Conservation (phyloP, 1,284 basidiomycete species). For the Calocybe gambosa region DNA sequence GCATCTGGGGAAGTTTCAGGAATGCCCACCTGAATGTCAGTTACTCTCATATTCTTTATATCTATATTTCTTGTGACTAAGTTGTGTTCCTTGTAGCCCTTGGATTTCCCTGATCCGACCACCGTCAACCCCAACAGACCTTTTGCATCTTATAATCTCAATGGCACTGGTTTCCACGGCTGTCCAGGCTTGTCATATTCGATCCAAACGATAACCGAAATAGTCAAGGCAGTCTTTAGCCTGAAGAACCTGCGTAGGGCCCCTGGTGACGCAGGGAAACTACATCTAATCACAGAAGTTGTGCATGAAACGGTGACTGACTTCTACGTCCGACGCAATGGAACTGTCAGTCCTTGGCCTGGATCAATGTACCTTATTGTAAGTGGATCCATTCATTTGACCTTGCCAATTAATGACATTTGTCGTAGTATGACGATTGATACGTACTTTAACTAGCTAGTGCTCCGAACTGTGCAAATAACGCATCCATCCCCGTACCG, state of each 20-base stretch:
- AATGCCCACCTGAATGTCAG: constrained; percentile 46
- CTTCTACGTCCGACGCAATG: constrained; percentile 25
- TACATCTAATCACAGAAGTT: constrained; percentile 28
- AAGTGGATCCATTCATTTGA: too few relatives aligned
- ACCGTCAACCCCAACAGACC: constrained; percentile 36
- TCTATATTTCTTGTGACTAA: not conserved
- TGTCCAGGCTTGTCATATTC: constrained; percentile 35
- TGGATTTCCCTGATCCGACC: constrained; percentile 39
- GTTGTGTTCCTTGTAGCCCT: constrained; percentile 21
- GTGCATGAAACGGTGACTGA: constrained; percentile 27
- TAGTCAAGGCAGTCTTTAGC: constrained; percentile 39
- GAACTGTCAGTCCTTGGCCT: constrained; percentile 27
- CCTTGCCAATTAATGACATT: too few relatives aligned
- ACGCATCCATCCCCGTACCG: too few relatives aligned
- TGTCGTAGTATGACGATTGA: too few relatives aligned
- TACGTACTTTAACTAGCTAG: too few relatives aligned
- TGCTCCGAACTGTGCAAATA: too few relatives aligned
- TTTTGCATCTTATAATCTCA: constrained; percentile 30
- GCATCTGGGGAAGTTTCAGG: constrained; percentile 40
- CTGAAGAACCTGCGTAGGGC: constrained; percentile 42
- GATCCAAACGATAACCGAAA: constrained; percentile 36
- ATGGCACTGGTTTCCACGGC: constrained; percentile 40
- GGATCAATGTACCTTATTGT: constrained; percentile 26
- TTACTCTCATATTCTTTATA: too few relatives aligned
- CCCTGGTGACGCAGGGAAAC: constrained; percentile 31